phyloP scores from a whole-genome alignment of 306 rosid species.

The Fragaria ananassa region DNA sequence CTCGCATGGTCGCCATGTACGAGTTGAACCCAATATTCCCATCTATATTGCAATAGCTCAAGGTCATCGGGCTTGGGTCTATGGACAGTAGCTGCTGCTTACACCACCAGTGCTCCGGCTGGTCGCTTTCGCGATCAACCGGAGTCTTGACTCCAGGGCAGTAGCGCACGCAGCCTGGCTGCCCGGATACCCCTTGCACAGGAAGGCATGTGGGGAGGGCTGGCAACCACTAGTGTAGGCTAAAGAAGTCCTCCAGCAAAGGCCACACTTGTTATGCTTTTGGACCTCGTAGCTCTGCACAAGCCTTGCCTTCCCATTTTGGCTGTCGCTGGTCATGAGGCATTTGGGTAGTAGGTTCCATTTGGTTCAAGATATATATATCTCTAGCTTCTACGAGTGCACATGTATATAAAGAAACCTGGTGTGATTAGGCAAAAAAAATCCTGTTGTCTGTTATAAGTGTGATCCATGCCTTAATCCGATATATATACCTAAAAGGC shows the following conservation, averaged over 20 bases:
- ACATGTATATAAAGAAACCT: no score
- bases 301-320: slow-evolving; percentile 52
- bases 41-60: slow-evolving; percentile 38
- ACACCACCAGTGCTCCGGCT: slow-evolving; percentile 34
- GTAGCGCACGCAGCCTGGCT: slow-evolving; percentile 52
- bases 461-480: no score
- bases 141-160: slow-evolving; percentile 63
- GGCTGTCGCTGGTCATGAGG: background rate
- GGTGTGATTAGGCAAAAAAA: no score
- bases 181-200: slow-evolving; percentile 43
- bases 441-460: no score
- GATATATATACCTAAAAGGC: no score
- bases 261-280: slow-evolving; percentile 54
- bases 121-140: slow-evolving; percentile 1
- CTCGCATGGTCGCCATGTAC: slow-evolving; percentile 33
- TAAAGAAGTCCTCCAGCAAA: slow-evolving; percentile 55
- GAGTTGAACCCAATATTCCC: slow-evolving; percentile 56
- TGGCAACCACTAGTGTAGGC: slow-evolving; percentile 58
- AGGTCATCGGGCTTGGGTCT: slow-evolving; percentile 24
- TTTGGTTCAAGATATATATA: no score
- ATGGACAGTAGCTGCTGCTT: slow-evolving; percentile 49
- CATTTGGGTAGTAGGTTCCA: background rate
- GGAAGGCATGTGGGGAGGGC: slow-evolving; percentile 45
- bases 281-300: slow-evolving; percentile 23
- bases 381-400: no score